A percentile compares a stretch with the other conserved stretches of the same genome.
These are phyloP conservation scores for Ustilago curta DNA, from an alignment of 1,284 basidiomycete genomes.

Conservation along the genomic window DNA sequence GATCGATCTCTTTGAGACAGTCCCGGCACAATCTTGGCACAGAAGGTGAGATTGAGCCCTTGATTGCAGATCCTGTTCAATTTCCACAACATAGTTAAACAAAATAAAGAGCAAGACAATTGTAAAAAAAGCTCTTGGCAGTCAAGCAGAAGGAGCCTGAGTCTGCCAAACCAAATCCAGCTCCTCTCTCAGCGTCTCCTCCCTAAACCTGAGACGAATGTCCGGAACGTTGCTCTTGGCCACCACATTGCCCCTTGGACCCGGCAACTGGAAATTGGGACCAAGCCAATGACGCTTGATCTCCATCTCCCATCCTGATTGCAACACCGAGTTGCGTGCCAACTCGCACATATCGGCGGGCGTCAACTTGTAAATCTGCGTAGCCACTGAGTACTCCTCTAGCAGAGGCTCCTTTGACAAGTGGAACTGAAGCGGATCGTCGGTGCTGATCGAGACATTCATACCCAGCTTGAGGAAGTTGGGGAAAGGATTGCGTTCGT, in stretches of 20 bases:
- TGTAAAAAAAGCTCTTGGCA: neutral
- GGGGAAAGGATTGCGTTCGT: constrained; percentile 96
- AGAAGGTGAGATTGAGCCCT: neutral
- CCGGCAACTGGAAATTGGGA: constrained; percentile 79
- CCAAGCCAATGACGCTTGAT: constrained; percentile 90
- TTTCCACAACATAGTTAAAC: neutral
- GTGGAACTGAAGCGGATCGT: constrained; percentile 78
- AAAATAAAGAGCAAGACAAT: neutral
- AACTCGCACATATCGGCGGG: constrained; percentile 79
- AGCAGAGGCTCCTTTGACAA: constrained; percentile 80
- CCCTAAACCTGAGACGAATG: constrained; percentile 86
- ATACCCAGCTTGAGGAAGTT: constrained; percentile 96
- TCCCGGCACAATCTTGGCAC: neutral
- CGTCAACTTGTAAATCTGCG: constrained; percentile 71
- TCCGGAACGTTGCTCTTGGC: constrained; percentile 89
- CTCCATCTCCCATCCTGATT: constrained; percentile 99
- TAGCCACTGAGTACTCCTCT: constrained; percentile 98
- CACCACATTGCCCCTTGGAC: constrained; percentile 64
- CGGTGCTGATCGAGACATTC: constrained; percentile 96
- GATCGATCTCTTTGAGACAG: neutral
- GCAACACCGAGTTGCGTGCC: constrained; percentile 93
- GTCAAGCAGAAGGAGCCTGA: constrained; percentile 22
- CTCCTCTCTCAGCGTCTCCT: constrained; percentile 88
- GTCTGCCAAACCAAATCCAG: constrained; percentile 59
- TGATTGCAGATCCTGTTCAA: neutral